These are phyloP conservation scores for Suillus luteus DNA, from an alignment of 768 basidiomycete species.

Conservation along the genomic window DNA sequence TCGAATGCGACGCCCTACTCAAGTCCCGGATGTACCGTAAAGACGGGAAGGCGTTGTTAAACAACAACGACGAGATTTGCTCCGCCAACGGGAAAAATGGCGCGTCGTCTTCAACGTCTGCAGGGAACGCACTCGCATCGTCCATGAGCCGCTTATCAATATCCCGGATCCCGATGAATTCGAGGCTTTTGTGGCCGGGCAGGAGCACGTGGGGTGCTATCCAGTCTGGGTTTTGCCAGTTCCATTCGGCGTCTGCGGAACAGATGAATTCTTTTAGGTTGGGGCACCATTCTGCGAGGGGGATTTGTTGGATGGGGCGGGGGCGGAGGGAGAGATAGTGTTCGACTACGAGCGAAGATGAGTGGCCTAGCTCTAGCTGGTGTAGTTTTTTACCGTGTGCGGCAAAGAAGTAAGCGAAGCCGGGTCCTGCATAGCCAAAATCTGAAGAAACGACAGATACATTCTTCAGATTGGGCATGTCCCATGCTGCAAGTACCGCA, in stretches of 20 bases:
- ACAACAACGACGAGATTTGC: constrained; percentile 63
- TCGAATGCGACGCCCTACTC: constrained; percentile 55
- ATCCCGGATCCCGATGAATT: constrained; percentile 72
- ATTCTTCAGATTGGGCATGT: constrained; percentile 61
- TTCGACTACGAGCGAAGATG: constrained; percentile 64
- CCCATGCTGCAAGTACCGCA: constrained; percentile 63
- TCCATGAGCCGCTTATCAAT: constrained; percentile 63
- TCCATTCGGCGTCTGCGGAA: constrained; percentile 78
- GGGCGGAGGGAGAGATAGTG: constrained; percentile 58
- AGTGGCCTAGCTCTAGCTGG: constrained; percentile 76
- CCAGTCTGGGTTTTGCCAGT: constrained; percentile 79
- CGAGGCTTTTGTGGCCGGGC: constrained; percentile 59
- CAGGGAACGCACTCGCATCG: constrained; percentile 38
- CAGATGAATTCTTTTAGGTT: constrained; percentile 71
- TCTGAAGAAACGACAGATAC: constrained; percentile 72
- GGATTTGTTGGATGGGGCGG: constrained; percentile 39
- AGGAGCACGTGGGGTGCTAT: constrained; percentile 76
- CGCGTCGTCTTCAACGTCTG: constrained; percentile 40
- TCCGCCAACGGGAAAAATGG: constrained; percentile 66
- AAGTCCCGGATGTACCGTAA: constrained; percentile 66
- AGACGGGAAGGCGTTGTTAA: constrained; percentile 60
- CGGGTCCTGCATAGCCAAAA: constrained; percentile 66
- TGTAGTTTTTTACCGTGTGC: constrained; percentile 61
- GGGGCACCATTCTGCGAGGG: constrained; percentile 70
- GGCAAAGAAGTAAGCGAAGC: constrained; percentile 66